Conservation (phyloP, 2,329 filamentous ascomycete genomes). For the Ophiosphaerella herpotricha region DNA sequence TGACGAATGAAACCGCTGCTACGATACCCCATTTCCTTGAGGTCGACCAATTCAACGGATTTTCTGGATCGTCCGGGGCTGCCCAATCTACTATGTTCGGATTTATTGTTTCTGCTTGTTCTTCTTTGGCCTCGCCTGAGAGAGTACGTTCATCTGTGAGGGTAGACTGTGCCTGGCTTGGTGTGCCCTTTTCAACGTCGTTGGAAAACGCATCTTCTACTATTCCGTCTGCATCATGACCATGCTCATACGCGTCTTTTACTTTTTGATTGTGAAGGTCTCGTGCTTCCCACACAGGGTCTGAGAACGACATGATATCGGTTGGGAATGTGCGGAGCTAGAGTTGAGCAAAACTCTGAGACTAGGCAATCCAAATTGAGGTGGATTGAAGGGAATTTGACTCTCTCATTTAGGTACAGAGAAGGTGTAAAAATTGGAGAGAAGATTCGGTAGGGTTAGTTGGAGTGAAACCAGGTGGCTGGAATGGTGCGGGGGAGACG, state of each 20-base stretch:
- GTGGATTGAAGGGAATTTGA: too few relatives aligned
- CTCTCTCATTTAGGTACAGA: too few relatives aligned
- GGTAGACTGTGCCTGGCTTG: constrained; percentile 28
- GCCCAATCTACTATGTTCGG: constrained; percentile 43
- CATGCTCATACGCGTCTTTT: constrained; percentile 30
- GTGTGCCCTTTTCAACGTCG: constrained; percentile 36
- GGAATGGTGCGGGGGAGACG: too few relatives aligned
- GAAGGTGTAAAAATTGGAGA: too few relatives aligned
- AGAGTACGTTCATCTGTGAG: constrained; percentile 32
- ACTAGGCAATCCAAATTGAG: too few relatives aligned
- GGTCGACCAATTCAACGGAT: constrained; percentile 47
- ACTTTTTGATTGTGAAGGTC: constrained; percentile 25
- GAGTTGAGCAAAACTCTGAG: too few relatives aligned
- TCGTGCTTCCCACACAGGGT: constrained; percentile 21
- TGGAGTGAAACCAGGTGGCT: too few relatives aligned
- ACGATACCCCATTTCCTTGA: constrained; percentile 46
- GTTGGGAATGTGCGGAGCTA: too few relatives aligned
- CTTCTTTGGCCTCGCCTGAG: constrained; percentile 10
- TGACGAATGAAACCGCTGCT: constrained; percentile 38
- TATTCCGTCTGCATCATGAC: constrained; percentile 31
- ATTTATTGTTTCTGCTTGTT: constrained; percentile 17
- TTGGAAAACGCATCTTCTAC: constrained; percentile 13
- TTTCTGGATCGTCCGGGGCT: constrained; percentile 44
- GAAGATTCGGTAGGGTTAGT: too few relatives aligned
- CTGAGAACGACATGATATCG: constrained; percentile 6